phyloP scores from a whole-genome alignment of 2,329 filamentous ascomycete species.

The Colletotrichum musae region DNA sequence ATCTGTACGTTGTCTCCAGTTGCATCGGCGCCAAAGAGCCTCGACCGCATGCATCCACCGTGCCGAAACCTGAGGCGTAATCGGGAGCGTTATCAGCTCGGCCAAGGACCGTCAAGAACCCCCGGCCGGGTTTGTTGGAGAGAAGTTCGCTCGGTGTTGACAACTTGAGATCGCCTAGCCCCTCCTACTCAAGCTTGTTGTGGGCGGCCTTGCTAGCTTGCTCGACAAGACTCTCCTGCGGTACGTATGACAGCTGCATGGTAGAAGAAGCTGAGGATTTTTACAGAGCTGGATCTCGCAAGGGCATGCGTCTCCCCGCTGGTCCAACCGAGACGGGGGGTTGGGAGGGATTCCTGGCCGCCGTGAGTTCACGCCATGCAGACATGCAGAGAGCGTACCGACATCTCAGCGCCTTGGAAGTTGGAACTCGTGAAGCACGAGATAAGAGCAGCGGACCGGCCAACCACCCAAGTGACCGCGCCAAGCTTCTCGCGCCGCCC shows the following conservation, averaged over 20 bases:
- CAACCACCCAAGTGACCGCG: background rate
- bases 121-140: background rate
- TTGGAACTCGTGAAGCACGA: background rate
- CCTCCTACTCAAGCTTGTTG: background rate
- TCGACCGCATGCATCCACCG: slow-evolving; percentile 18
- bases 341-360: background rate
- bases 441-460: slow-evolving; percentile 2
- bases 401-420: background rate
- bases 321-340: background rate
- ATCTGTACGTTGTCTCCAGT: background rate
- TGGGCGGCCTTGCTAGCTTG: too few relatives aligned
- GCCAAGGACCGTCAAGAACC: background rate
- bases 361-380: background rate
- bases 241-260: too few relatives aligned
- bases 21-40: background rate
- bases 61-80: slow-evolving; percentile 8
- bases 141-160: slow-evolving; percentile 5
- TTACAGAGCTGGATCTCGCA: too few relatives aligned
- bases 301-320: background rate
- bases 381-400: background rate
- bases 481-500: slow-evolving; percentile 7
- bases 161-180: background rate
- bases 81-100: background rate
- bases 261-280: too few relatives aligned
- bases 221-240: too few relatives aligned